Conservation (phyloP, 495 filamentous ascomycete species). For the Aspergillus cristatus region DNA sequence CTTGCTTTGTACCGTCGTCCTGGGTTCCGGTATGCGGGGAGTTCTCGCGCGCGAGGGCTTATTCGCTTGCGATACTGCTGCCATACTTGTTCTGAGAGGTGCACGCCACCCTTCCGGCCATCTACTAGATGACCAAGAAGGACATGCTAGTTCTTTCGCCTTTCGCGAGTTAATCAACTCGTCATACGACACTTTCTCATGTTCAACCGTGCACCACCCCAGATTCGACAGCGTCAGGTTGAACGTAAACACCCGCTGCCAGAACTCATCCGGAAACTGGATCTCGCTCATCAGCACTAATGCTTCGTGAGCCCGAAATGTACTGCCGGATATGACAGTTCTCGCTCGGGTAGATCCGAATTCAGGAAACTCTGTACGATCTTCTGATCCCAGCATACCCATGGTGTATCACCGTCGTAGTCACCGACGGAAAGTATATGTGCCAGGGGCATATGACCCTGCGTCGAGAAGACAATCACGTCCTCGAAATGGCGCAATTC, state of each 20-base stretch:
- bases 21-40: conserved; percentile 33
- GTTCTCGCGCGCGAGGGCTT: conserved; percentile 19
- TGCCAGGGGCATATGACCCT: conserved; percentile 62
- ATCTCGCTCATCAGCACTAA: conserved; percentile 27
- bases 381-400: conserved; percentile 80
- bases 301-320: conserved; percentile 54
- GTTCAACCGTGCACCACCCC: conserved; percentile 66
- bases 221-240: conserved; percentile 57
- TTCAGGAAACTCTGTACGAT: conserved; percentile 72
- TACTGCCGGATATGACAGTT: conserved; percentile 28
- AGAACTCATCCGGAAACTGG: conserved; percentile 31
- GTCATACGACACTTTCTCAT: conserved; percentile 61
- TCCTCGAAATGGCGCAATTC: conserved; percentile 72
- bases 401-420: conserved; percentile 86
- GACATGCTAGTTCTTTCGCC: conserved; percentile 52
- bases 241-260: conserved; percentile 52
- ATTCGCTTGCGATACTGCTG: conserved; percentile 34
- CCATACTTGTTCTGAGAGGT: conserved; percentile 53
- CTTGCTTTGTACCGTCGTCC: conserved; percentile 26
- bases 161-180: conserved; percentile 44
- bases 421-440: conserved; percentile 84
- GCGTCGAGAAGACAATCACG: conserved; percentile 74
- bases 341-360: conserved; percentile 41
- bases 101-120: conserved; percentile 62
- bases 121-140: conserved; percentile 79